phyloP scores from a whole-genome alignment of 306 rosid genomes.

The Sicyos baderoa region DNA sequence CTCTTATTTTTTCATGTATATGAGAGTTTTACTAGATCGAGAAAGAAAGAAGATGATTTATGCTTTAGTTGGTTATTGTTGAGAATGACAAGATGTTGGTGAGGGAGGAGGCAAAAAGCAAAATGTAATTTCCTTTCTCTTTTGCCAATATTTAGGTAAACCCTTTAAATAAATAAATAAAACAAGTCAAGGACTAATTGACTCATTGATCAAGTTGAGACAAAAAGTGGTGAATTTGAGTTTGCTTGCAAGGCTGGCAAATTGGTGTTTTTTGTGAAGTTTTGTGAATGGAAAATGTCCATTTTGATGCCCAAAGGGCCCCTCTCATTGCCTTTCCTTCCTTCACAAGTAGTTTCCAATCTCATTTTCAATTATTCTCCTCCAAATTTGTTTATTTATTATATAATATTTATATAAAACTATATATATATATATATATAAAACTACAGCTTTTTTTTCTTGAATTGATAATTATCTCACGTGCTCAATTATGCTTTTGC shows the following conservation, averaged over 20 bases:
- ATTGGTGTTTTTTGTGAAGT: background rate
- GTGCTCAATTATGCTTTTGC: background rate
- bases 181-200: background rate
- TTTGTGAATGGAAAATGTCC: background rate
- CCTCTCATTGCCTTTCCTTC: background rate
- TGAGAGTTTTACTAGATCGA: no score
- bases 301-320: background rate
- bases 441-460: background rate
- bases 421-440: no score
- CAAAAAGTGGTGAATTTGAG: background rate
- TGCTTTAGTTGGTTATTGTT: background rate
- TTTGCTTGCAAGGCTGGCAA: background rate
- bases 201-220: background rate
- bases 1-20: no score
- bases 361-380: slow-evolving; percentile 8
- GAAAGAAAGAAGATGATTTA: no score
- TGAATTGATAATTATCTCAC: background rate
- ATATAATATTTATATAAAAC: no score
- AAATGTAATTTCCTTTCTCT: no score
- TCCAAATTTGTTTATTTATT: background rate
- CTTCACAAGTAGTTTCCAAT: slow-evolving; percentile 2
- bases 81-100: background rate
- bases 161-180: background rate
- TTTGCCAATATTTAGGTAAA: background rate
- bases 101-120: background rate